Evolutionary conservation across 371 early-diverging fungal genomes (phyloP), one percentile per base, ranked within the genome.

Genomic region (Syncephalis fuscata): DNA sequence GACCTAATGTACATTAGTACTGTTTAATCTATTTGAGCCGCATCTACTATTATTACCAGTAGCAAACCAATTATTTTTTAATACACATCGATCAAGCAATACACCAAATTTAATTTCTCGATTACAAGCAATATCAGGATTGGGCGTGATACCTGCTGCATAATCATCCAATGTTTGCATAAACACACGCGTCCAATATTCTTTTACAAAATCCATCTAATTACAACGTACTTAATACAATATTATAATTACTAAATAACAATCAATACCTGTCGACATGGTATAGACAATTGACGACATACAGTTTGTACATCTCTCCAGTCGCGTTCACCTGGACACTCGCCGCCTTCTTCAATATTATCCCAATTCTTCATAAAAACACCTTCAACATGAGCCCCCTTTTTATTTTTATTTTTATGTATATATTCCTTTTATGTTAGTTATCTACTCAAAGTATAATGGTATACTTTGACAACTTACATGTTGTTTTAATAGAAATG

Each of bases 351-450:
- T 49, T 88, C 88, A 0, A 68, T 58, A 0, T 76, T 70, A 52
- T 92, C 90, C 96, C 96, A 93, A 62, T 95, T 95, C 46, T 78
- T 78, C 93, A 95, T 92, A 53, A 84, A 93, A 10, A 91, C 63
- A 1, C 80, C 93, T 39, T 78, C 67, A 3, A 89, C 80, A 26
- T 68, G 54, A 55, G 68, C 74, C 10, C 81, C 77, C 62, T 68
- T 39, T 20, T n/a, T n/a, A n/a, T n/a, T n/a, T n/a, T n/a, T n/a
- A n/a, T n/a, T n/a, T n/a, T n/a, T n/a, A n/a, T n/a, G n/a, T n/a
- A n/a, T n/a, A n/a, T n/a, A n/a, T n/a, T n/a, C n/a, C n/a, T n/a
- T n/a, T n/a, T n/a, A n/a, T n/a, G n/a, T n/a, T n/a, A n/a, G n/a
- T n/a, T n/a, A n/a, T n/a, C n/a, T n/a, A 44, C 11, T 11, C 46